Evolutionary conservation across 108 stramenopile species (phyloP).

Genomic region (Aureococcus anophagefferens): DNA sequence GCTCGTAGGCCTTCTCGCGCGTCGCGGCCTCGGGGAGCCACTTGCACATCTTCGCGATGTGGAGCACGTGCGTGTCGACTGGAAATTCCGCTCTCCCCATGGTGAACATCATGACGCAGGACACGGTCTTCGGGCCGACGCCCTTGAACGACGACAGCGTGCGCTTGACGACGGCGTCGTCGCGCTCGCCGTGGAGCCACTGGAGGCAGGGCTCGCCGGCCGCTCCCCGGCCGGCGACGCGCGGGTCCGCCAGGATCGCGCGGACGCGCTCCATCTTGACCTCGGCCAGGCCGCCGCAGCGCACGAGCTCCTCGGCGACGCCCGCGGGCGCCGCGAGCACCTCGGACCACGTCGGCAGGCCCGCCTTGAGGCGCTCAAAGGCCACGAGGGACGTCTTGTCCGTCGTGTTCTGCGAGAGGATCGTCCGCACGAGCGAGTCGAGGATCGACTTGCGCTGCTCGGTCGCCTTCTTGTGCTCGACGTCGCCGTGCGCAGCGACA

Average conservation of each 20-base stretch:
- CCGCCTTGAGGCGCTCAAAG: constrained; percentile 46
- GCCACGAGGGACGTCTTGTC: constrained; percentile 51
- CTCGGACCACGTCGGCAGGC: constrained; percentile 50
- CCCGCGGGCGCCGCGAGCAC: constrained; percentile 22
- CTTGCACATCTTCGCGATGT: constrained; percentile 47
- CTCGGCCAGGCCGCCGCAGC: constrained; percentile 54
- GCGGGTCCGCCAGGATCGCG: constrained; percentile 31
- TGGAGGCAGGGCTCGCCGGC: constrained; percentile 42
- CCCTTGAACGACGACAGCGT: constrained; percentile 60
- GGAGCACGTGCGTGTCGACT: constrained; percentile 65
- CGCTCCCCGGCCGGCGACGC: constrained; percentile 43
- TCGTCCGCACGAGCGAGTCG: constrained; percentile 60
- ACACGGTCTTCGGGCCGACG: constrained; percentile 67
- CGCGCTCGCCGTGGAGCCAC: constrained; percentile 40
- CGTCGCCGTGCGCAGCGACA: too few species aligned
- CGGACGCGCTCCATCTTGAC: constrained; percentile 50
- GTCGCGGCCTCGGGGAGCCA: constrained; percentile 41
- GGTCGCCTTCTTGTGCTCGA: too few species aligned
- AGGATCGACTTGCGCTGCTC: background rate
- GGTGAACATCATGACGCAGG: constrained; percentile 63
- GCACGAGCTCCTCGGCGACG: constrained; percentile 47
- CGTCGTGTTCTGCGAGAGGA: constrained; percentile 70
- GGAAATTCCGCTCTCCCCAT: constrained; percentile 61
- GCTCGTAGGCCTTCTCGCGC: constrained; percentile 54
- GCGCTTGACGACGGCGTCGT: constrained; percentile 43